phyloP scores from a whole-genome alignment of 495 filamentous ascomycete genomes.

The Lasiosphaeria miniovina region DNA sequence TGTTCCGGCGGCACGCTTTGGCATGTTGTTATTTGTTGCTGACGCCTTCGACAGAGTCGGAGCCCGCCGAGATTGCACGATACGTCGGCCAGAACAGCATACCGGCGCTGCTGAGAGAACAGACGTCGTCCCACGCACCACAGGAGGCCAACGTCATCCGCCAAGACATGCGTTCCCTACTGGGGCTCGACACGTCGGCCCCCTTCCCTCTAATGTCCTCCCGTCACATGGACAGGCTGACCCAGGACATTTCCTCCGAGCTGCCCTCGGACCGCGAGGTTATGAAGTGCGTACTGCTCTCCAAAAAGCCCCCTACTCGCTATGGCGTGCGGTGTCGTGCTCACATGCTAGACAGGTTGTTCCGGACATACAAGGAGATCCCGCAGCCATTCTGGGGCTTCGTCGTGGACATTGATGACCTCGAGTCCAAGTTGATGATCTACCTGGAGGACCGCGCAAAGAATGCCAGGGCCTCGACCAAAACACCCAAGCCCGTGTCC shows the following conservation, averaged over 20 bases:
- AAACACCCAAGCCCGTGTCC: constrained; percentile 53
- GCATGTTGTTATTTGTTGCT: constrained; percentile 3
- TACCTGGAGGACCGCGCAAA: constrained; percentile 66
- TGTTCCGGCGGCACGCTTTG: background rate
- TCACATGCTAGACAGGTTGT: constrained; percentile 48
- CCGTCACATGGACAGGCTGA: constrained; percentile 65
- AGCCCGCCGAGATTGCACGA: constrained; percentile 60
- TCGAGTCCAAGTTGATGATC: constrained; percentile 62
- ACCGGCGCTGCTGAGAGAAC: constrained; percentile 63
- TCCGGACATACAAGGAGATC: constrained; percentile 72
- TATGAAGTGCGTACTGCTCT: constrained; percentile 43
- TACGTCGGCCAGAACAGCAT: constrained; percentile 66
- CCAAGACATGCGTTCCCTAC: constrained; percentile 70
- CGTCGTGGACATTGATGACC: constrained; percentile 62
- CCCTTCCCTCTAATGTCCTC: constrained; percentile 82
- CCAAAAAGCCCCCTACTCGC: background rate
- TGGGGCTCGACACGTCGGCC: constrained; percentile 80
- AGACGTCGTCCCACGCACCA: constrained; percentile 45
- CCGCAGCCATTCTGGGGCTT: constrained; percentile 78
- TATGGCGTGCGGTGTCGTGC: constrained; percentile 1
- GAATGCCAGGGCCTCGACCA: constrained; percentile 46
- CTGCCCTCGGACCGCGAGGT: constrained; percentile 61
- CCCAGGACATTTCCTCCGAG: constrained; percentile 66
- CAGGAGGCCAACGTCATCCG: constrained; percentile 49
- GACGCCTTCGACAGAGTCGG: constrained; percentile 48